These are phyloP conservation scores for Cryptococcus amylolentus DNA, from an alignment of 1,284 basidiomycete genomes.

Conservation along the genomic window DNA sequence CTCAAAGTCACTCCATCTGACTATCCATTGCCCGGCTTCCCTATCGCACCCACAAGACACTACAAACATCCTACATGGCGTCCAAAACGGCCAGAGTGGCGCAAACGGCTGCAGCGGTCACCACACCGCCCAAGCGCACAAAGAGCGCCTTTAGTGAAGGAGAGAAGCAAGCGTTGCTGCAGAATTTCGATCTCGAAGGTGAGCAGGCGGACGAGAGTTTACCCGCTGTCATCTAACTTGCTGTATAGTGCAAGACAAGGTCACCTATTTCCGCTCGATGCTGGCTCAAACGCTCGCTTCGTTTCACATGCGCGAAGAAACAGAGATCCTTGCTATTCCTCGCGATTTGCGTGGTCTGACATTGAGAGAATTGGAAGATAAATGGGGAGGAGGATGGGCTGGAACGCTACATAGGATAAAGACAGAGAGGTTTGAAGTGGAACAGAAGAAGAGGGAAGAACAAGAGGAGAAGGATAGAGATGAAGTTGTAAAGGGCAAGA, in stretches of 20 bases:
- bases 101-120: constrained; percentile 6
- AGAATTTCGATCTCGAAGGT: constrained; percentile 51
- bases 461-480: constrained; percentile 26
- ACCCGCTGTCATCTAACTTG: not conserved
- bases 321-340: constrained; percentile 47
- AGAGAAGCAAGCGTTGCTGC: constrained; percentile 42
- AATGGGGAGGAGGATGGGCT: constrained; percentile 46
- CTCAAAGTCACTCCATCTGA: no score
- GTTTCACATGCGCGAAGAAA: constrained; percentile 42
- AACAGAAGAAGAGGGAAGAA: constrained; percentile 27
- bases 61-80: constrained; percentile 2
- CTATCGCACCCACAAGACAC: not conserved
- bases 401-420: constrained; percentile 39
- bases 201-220: constrained; percentile 9
- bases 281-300: constrained; percentile 37
- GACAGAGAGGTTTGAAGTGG: constrained; percentile 28
- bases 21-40: no score
- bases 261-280: constrained; percentile 26
- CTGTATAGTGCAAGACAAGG: constrained; percentile 34
- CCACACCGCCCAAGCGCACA: constrained; percentile 10
- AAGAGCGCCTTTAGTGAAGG: constrained; percentile 14
- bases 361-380: constrained; percentile 39
- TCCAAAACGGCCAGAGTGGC: constrained; percentile 8
- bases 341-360: constrained; percentile 41
- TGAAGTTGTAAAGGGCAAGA: constrained; percentile 30